phyloP scores from a whole-genome alignment of 140 eudicot genomes.

The Oenanthe javanica region DNA sequence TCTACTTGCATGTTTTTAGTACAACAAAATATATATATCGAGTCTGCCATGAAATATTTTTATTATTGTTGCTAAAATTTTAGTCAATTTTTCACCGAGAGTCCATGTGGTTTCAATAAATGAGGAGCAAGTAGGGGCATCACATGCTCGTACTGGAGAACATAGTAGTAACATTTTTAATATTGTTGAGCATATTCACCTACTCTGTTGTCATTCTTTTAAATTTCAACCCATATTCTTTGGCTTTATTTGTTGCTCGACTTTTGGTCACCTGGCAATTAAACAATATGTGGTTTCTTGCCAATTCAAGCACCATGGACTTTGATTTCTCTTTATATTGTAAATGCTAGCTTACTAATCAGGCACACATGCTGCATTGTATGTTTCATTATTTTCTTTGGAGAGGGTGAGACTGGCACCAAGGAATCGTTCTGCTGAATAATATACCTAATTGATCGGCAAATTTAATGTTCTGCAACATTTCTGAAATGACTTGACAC shows the following conservation, averaged over 20 bases:
- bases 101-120: slow-evolving; percentile 4
- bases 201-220: background rate
- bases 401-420: too few species aligned
- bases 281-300: background rate
- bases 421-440: too few species aligned
- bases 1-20: background rate
- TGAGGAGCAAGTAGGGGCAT: slow-evolving; percentile 11
- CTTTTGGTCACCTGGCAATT: background rate
- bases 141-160: slow-evolving; percentile 4
- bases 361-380: background rate
- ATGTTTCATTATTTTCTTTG: too few species aligned
- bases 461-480: background rate
- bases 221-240: background rate
- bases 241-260: slow-evolving; percentile 3
- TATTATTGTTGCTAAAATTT: background rate
- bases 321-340: background rate
- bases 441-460: too few species aligned
- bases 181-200: background rate
- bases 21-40: background rate
- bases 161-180: background rate
- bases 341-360: background rate
- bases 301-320: background rate
- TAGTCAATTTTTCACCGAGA: background rate
- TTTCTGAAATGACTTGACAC: background rate
- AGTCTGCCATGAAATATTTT: background rate